phyloP scores from a whole-genome alignment of 2,329 filamentous ascomycete genomes.

The Diaporthe ampelina region DNA sequence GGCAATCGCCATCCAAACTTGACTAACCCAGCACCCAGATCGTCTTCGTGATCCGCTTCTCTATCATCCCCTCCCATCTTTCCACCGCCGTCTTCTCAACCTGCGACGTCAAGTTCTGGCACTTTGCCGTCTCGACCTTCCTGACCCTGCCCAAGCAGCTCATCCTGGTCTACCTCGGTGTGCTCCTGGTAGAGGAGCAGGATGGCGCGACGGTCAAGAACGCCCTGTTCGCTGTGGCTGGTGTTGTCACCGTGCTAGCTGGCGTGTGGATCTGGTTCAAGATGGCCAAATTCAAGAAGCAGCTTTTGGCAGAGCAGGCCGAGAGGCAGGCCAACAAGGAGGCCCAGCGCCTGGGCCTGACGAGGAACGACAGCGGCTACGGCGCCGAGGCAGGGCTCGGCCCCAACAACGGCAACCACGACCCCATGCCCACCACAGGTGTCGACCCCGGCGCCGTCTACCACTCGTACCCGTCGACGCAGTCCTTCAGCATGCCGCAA shows the following conservation, averaged over 20 bases:
- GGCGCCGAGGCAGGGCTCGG: not conserved
- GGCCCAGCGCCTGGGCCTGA: conserved; percentile 36
- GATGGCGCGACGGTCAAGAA: conserved; percentile 50
- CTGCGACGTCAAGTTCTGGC: conserved; percentile 58
- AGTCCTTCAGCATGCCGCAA: conserved; percentile 29
- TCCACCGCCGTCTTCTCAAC: conserved; percentile 59
- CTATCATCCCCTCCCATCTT: conserved; percentile 57
- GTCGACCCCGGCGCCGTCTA: conserved; percentile 15
- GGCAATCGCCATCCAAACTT: too few species aligned
- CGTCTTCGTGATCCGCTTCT: conserved; percentile 57
- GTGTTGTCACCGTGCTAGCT: conserved; percentile 52
- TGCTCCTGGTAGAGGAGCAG: conserved; percentile 50
- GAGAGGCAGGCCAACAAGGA: conserved; percentile 41
- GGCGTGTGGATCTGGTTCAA: conserved; percentile 54
- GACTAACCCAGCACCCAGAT: conserved; percentile 47
- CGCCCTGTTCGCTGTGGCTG: conserved; percentile 52
- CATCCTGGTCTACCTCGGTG: conserved; percentile 57
- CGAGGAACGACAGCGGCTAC: conserved; percentile 40
- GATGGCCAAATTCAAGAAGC: conserved; percentile 53
- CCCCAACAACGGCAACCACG: not conserved
- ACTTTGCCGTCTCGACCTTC: conserved; percentile 56
- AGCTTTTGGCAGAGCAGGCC: conserved; percentile 53
- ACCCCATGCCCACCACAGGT: conserved; percentile 18
- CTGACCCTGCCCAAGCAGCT: conserved; percentile 58
- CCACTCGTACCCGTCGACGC: conserved; percentile 22